These are phyloP conservation scores for Candida peoriensis DNA, from an alignment of 805 yeast genomes.

Conservation along the genomic window DNA sequence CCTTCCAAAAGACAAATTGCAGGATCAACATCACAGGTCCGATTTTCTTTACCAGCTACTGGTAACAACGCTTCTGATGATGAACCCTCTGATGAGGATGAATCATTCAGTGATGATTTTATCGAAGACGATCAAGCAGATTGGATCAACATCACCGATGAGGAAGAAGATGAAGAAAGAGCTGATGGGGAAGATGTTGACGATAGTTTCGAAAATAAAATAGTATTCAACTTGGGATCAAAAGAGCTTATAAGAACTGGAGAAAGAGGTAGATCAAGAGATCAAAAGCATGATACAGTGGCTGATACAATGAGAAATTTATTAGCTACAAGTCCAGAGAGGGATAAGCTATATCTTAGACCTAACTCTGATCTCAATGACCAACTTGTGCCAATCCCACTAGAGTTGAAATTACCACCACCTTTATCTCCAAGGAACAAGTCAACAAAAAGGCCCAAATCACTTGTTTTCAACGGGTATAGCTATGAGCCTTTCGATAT, in stretches of 20 bases:
- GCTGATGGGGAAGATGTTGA: slow-evolving; percentile 6
- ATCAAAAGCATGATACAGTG: slow-evolving; percentile 6
- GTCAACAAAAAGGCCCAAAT: slow-evolving; percentile 20
- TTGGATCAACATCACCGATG: slow-evolving; percentile 6
- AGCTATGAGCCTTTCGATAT: slow-evolving; percentile 27
- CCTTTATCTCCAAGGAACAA: slow-evolving; percentile 30
- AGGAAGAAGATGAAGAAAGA: slow-evolving; percentile 13
- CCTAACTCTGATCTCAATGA: slow-evolving; percentile 32
- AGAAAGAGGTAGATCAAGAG: slow-evolving; percentile 5
- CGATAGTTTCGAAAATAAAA: slow-evolving; percentile 7
- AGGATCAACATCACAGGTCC: slow-evolving; percentile 24
- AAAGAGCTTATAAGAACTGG: slow-evolving; percentile 2
- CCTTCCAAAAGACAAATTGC: slow-evolving; percentile 23
- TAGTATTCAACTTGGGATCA: slow-evolving; percentile 10
- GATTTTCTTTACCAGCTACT: slow-evolving; percentile 21
- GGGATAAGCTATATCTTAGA: slow-evolving; percentile 27
- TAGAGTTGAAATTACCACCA: slow-evolving; percentile 34
- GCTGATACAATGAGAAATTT: slow-evolving; percentile 19
- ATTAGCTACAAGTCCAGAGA: slow-evolving; percentile 14
- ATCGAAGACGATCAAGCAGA: background rate
- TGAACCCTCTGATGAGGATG: background rate
- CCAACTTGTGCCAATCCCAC: slow-evolving; percentile 31
- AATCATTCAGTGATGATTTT: background rate
- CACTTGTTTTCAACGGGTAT: slow-evolving; percentile 33
- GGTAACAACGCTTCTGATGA: slow-evolving; percentile 1